phyloP scores from a whole-genome alignment of 176 grass and related monocot species.

The Eremochloa ophiuroides region DNA sequence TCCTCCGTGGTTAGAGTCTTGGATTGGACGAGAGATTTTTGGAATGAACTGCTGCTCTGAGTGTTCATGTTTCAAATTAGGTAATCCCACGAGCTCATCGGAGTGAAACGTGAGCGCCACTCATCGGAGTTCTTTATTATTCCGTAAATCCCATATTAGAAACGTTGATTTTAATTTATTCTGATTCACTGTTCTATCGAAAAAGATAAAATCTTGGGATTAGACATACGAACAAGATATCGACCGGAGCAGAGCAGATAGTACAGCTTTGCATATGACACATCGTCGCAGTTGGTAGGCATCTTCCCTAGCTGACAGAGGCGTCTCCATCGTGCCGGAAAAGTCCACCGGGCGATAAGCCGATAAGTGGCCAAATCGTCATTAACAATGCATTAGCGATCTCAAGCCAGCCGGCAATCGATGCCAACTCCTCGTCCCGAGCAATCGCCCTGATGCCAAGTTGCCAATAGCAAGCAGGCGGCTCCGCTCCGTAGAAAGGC shows the following conservation, averaged over 20 bases:
- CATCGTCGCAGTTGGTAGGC: not conserved
- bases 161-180: too few species aligned
- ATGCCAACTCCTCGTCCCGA: not conserved
- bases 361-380: too few species aligned
- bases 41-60: not conserved
- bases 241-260: not conserved
- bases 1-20: too few species aligned
- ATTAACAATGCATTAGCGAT: conserved; percentile 6
- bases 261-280: not conserved
- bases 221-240: too few species aligned
- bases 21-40: not conserved
- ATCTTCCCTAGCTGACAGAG: not conserved
- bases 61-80: not conserved
- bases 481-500: not conserved
- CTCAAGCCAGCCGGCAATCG: not conserved
- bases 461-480: not conserved
- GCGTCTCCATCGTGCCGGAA: not conserved
- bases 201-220: too few species aligned
- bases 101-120: not conserved
- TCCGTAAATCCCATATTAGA: too few species aligned
- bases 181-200: too few species aligned
- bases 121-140: not conserved
- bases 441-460: not conserved
- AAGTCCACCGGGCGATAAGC: conserved; percentile 20
- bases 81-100: not conserved